These are phyloP conservation scores for Fusarium fracticaudum DNA, from an alignment of 2,329 filamentous ascomycete species.

Conservation along the genomic window DNA sequence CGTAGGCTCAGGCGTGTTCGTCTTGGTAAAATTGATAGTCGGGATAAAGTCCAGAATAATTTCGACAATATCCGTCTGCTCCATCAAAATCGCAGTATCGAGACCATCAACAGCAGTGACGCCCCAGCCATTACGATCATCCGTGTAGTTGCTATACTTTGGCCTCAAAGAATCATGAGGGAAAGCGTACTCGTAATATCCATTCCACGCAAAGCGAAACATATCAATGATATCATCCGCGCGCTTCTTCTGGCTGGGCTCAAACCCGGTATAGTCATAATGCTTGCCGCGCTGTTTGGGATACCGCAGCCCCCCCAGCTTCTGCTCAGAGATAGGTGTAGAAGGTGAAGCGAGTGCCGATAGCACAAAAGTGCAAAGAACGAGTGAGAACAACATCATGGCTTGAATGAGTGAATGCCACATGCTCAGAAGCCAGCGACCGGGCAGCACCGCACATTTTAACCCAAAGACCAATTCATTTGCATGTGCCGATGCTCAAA, in stretches of 20 bases:
- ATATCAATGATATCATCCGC: conserved; percentile 11
- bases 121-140: conserved; percentile 22
- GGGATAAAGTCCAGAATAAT: conserved; percentile 10
- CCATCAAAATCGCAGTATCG: conserved; percentile 21
- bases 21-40: conserved; percentile 7
- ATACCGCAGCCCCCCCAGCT: not conserved
- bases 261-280: conserved; percentile 20
- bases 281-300: not conserved
- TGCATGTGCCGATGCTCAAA: not conserved
- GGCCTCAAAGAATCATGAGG: conserved; percentile 4
- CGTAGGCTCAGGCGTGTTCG: not conserved
- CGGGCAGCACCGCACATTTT: not conserved
- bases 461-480: not conserved
- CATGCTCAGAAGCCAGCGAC: not conserved
- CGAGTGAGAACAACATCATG: not conserved
- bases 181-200: conserved; percentile 3
- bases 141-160: conserved; percentile 5
- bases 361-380: not conserved
- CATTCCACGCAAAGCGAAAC: conserved; percentile 22
- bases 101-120: conserved; percentile 18
- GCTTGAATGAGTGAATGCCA: not conserved
- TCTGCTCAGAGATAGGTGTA: not conserved
- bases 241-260: conserved; percentile 6
- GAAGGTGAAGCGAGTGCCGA: not conserved
- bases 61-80: conserved; percentile 18